Conservation (phyloP, 371 early-diverging fungal species). For the Mucor piriformis region DNA sequence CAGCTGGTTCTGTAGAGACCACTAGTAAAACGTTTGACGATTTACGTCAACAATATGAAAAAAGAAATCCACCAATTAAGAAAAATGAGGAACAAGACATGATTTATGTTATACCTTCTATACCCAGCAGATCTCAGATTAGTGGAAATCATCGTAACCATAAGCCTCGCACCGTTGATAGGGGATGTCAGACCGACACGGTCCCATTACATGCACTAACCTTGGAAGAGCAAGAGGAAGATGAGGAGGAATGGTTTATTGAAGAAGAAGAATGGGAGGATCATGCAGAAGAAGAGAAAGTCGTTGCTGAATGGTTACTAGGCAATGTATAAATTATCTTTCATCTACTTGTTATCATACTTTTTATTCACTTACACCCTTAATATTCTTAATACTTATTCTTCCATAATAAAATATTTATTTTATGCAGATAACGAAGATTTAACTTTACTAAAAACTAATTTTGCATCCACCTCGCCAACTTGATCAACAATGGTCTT, state of each 20-base stretch:
- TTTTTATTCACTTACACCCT: not conserved
- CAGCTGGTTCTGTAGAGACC: conserved; percentile 4
- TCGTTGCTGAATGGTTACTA: conserved; percentile 20
- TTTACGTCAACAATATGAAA: not conserved
- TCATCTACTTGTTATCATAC: not conserved
- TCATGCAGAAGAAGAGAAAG: conserved; percentile 11
- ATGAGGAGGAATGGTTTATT: conserved; percentile 26
- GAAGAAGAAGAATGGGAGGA: conserved; percentile 16
- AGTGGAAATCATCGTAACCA: not conserved
- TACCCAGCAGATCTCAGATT: not conserved
- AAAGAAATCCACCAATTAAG: not conserved
- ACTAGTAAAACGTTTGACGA: conserved; percentile 1
- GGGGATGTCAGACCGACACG: conserved; percentile 22
- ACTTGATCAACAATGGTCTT: conserved; percentile 29
- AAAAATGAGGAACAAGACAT: not conserved
- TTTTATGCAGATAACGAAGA: conserved; percentile 14
- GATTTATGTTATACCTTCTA: conserved; percentile 21
- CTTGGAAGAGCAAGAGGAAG: conserved; percentile 7
- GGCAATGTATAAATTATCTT: not conserved
- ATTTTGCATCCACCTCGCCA: conserved; percentile 26
- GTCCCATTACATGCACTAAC: not conserved
- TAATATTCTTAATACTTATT: not conserved
- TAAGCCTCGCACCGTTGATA: not conserved
- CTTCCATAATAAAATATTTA: not conserved
- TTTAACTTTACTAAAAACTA: conserved; percentile 24